Percentiles rank a stretch among this genome's conserved stretches.
Evolutionary conservation across 768 basidiomycete species (phyloP).

Genomic region (Hygrocybe punicea): DNA sequence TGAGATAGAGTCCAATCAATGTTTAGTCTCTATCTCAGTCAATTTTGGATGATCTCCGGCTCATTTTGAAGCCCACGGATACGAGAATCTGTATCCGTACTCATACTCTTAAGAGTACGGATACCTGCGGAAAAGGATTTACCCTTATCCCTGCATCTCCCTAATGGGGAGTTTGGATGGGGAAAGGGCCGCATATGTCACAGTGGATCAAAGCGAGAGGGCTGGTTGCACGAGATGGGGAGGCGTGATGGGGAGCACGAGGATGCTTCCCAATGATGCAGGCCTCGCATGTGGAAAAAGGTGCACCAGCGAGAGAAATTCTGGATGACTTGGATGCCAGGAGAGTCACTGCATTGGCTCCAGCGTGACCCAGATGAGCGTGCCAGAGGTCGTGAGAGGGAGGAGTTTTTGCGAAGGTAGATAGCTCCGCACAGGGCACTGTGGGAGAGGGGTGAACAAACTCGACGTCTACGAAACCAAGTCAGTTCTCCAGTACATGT

Average conservation of each 20-base stretch:
- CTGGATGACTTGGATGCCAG: slow-evolving; percentile 17
- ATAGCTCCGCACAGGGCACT: not conserved
- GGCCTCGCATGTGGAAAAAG: slow-evolving; percentile 10
- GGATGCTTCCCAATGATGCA: slow-evolving; percentile 28
- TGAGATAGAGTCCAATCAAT: too few species aligned
- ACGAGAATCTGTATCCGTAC: too few species aligned
- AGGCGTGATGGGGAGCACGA: slow-evolving; percentile 7
- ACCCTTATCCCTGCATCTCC: too few species aligned
- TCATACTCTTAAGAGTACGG: too few species aligned
- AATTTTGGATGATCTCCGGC: too few species aligned
- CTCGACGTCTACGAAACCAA: slow-evolving; percentile 16
- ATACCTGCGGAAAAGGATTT: too few species aligned
- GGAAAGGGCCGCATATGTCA: slow-evolving; percentile 27
- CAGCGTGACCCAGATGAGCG: slow-evolving; percentile 23
- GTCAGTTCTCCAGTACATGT: not conserved
- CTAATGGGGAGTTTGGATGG: slow-evolving; percentile 4
- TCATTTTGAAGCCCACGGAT: too few species aligned
- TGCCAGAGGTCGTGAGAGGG: slow-evolving; percentile 22
- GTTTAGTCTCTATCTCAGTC: too few species aligned
- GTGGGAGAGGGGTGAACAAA: slow-evolving; percentile 4
- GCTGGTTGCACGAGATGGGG: not conserved
- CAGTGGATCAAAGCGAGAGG: slow-evolving; percentile 17
- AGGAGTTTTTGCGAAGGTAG: not conserved
- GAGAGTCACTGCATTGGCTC: slow-evolving; percentile 13
- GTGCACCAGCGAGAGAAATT: slow-evolving; percentile 12